Evolutionary conservation across 2,329 filamentous ascomycete genomes (phyloP).

Genomic region (Emergomyces africanus): DNA sequence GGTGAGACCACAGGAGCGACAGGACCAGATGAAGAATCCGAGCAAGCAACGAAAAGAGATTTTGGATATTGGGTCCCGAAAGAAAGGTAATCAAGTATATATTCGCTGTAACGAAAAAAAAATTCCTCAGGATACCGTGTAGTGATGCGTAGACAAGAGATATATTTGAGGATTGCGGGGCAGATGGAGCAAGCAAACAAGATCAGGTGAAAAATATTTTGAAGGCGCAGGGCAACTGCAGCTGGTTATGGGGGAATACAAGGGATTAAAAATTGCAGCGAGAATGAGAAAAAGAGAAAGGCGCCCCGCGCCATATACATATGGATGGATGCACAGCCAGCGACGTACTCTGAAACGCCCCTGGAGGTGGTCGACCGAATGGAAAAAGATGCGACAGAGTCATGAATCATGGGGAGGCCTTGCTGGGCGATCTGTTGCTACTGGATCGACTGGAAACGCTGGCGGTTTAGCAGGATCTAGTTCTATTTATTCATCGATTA

Average conservation of each 20-base stretch:
- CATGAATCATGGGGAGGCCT: background rate
- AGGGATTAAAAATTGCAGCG: background rate
- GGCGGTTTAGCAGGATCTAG: background rate
- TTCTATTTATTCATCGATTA: constrained; percentile 1
- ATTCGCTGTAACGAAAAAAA: background rate
- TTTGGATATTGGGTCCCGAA: background rate
- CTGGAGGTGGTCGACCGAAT: background rate
- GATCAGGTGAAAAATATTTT: background rate
- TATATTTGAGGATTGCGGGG: background rate
- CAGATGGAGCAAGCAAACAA: background rate
- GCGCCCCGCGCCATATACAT: constrained; percentile 7
- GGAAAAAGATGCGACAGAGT: background rate
- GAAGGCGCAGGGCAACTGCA: background rate
- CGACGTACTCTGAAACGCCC: constrained; percentile 3
- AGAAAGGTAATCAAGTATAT: background rate
- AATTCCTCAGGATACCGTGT: background rate
- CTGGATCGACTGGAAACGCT: constrained; percentile 2
- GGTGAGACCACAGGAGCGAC: background rate
- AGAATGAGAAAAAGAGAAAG: background rate
- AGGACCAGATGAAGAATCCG: background rate
- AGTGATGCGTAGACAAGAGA: background rate
- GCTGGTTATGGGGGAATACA: background rate
- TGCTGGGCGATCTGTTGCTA: constrained; percentile 1
- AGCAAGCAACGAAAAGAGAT: background rate
- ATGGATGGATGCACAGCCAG: background rate